Percentiles rank a stretch among this genome's conserved stretches.
Conservation (phyloP, 345 rosid genomes). For the Carallia pectinifolia region DNA sequence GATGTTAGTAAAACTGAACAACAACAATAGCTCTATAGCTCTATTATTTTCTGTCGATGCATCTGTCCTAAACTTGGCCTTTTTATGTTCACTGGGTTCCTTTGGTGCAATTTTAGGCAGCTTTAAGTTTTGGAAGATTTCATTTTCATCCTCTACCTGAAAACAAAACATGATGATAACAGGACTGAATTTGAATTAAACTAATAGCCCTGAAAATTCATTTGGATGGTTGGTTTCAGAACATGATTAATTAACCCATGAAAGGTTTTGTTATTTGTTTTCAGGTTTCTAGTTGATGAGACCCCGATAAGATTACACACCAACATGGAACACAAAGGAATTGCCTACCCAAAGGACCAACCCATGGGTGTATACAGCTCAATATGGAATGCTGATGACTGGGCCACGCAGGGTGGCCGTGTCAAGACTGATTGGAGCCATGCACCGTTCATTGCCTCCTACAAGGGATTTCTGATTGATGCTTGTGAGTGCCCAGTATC, state of each 20-base stretch:
- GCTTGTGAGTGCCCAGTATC: slow-evolving; percentile 70
- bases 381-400: slow-evolving; percentile 98
- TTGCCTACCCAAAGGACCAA: slow-evolving; percentile 86
- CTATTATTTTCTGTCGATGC: background rate
- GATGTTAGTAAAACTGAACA: no score
- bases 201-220: no score
- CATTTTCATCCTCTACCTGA: no score
- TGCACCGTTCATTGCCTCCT: slow-evolving; percentile 93
- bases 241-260: background rate
- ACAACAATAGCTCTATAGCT: background rate
- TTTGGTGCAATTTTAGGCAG: no score
- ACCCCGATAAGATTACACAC: slow-evolving; percentile 76
- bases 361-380: slow-evolving; percentile 97
- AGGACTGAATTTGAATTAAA: no score
- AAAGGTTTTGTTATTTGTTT: background rate
- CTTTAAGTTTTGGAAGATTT: no score
- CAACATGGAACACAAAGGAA: slow-evolving; percentile 81
- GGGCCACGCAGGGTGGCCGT: slow-evolving; percentile 98
- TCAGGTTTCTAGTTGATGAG: slow-evolving; percentile 83
- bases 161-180: no score
- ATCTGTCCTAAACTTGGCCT: no score
- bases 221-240: no score
- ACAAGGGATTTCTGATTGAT: slow-evolving; percentile 72
- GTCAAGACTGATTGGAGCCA: slow-evolving; percentile 95
- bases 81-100: no score